These are phyloP conservation scores for Fusarium sp. DNA, from an alignment of 2,329 filamentous ascomycete genomes.

Conservation along the genomic window DNA sequence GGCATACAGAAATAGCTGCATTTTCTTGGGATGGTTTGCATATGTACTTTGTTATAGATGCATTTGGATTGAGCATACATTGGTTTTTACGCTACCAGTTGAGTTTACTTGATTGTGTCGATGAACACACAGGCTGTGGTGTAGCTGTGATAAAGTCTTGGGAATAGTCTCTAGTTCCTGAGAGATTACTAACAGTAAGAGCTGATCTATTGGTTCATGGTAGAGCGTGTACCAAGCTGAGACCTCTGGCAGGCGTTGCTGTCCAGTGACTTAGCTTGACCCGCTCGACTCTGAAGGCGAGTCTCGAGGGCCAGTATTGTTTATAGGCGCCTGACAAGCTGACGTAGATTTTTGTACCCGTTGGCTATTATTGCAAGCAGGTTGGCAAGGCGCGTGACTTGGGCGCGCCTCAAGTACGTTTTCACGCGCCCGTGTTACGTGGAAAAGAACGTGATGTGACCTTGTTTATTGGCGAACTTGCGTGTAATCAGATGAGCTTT, in stretches of 20 bases:
- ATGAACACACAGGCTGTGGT: too few relatives aligned
- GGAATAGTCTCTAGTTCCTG: not conserved
- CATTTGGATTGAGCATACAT: constrained; percentile 13
- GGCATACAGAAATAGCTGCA: constrained; percentile 23
- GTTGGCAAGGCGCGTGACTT: constrained; percentile 34
- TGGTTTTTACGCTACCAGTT: not conserved
- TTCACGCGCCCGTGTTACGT: constrained; percentile 34
- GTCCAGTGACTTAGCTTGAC: constrained; percentile 42
- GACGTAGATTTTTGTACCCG: constrained; percentile 12
- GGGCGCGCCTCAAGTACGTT: constrained; percentile 22
- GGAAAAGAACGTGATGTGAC: constrained; percentile 35
- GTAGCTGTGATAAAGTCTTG: not conserved
- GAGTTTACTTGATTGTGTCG: too few relatives aligned
- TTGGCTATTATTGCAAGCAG: constrained; percentile 6
- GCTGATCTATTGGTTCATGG: constrained; percentile 15
- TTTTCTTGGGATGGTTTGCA: constrained; percentile 12
- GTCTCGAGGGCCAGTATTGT: constrained; percentile 23
- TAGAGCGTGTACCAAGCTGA: constrained; percentile 26
- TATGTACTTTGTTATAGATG: constrained; percentile 15
- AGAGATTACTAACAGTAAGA: not conserved
- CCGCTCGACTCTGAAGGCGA: constrained; percentile 23
- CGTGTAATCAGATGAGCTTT: constrained; percentile 30
- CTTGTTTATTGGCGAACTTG: constrained; percentile 21
- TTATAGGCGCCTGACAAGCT: constrained; percentile 31
- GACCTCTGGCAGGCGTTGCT: constrained; percentile 34